Evolutionary conservation across 2,329 filamentous ascomycete species (phyloP).

Genomic region (Aureobasidium zeae): DNA sequence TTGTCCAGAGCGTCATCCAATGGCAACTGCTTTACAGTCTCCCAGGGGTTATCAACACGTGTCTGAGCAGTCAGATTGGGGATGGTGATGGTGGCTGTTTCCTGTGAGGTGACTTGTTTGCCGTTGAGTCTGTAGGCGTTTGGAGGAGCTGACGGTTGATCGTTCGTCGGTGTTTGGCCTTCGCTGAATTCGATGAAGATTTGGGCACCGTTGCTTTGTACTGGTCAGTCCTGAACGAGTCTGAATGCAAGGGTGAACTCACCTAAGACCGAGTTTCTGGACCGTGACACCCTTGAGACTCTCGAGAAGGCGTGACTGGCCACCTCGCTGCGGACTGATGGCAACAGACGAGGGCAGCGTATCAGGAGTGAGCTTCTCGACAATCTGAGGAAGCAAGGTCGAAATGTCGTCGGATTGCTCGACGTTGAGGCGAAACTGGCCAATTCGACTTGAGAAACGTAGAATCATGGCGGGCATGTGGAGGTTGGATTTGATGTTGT

Average conservation of each 20-base stretch:
- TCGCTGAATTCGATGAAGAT: slow-evolving; percentile 77
- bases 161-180: slow-evolving; percentile 43
- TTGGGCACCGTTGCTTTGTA: slow-evolving; percentile 71
- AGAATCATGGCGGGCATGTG: slow-evolving; percentile 58
- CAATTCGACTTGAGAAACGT: slow-evolving; percentile 81
- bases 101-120: slow-evolving; percentile 59
- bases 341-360: slow-evolving; percentile 46
- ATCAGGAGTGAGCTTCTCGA: slow-evolving; percentile 51
- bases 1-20: slow-evolving; percentile 82
- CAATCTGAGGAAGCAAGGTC: slow-evolving; percentile 45
- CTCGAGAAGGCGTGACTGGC: slow-evolving; percentile 45
- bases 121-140: slow-evolving; percentile 64
- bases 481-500: background rate
- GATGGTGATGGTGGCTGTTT: slow-evolving; percentile 55
- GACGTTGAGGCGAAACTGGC: slow-evolving; percentile 77
- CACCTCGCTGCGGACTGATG: slow-evolving; percentile 53
- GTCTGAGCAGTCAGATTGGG: slow-evolving; percentile 46
- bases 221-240: slow-evolving; percentile 24
- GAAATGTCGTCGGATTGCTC: slow-evolving; percentile 65
- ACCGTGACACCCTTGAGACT: slow-evolving; percentile 47
- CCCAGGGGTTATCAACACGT: slow-evolving; percentile 82
- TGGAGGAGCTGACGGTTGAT: slow-evolving; percentile 29
- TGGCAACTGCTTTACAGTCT: slow-evolving; percentile 76
- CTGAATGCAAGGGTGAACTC: slow-evolving; percentile 21
- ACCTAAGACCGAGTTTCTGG: slow-evolving; percentile 49